A percentile compares a stretch with the other conserved stretches of the same genome.
phyloP scores from a whole-genome alignment of 768 basidiomycete species.

The Podaxis mareebaensis region DNA sequence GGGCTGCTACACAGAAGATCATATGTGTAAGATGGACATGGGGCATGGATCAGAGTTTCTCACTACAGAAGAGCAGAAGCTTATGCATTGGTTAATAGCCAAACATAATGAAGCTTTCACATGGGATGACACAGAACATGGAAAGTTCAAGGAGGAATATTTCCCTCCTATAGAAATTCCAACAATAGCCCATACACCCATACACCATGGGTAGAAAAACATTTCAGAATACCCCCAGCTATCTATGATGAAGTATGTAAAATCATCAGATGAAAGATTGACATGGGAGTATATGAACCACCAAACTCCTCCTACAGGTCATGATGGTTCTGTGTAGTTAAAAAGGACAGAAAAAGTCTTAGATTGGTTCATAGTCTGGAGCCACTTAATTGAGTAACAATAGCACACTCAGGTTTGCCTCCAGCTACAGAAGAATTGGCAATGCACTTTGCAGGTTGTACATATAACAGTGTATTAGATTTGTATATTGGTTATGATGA shows the following conservation, averaged over 20 bases:
- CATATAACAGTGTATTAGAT: slow-evolving; percentile 8
- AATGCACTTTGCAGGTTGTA: neutral
- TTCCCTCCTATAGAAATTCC: no score
- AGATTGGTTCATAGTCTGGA: slow-evolving; percentile 36
- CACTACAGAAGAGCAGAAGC: no score
- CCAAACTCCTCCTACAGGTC: slow-evolving; percentile 34
- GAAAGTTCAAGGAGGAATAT: no score
- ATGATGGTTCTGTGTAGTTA: slow-evolving; percentile 38
- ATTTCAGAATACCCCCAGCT: neutral
- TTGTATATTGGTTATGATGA: slow-evolving; percentile 15
- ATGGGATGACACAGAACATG: no score
- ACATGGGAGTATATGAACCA: slow-evolving; percentile 32
- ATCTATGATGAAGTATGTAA: slow-evolving; percentile 12
- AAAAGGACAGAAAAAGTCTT: slow-evolving; percentile 33
- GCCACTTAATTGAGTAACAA: slow-evolving; percentile 30
- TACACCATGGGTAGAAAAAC: no score
- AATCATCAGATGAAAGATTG: slow-evolving; percentile 28
- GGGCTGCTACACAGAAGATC: slow-evolving; percentile 26
- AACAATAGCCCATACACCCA: no score
- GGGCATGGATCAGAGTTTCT: slow-evolving; percentile 13
- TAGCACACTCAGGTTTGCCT: no score
- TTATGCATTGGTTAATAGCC: no score
- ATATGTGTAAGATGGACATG: slow-evolving; percentile 22
- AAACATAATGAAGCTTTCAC: no score
- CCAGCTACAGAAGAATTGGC: no score